Evolutionary conservation across 768 basidiomycete genomes (phyloP).

Genomic region (Asterophora lycoperdoides): DNA sequence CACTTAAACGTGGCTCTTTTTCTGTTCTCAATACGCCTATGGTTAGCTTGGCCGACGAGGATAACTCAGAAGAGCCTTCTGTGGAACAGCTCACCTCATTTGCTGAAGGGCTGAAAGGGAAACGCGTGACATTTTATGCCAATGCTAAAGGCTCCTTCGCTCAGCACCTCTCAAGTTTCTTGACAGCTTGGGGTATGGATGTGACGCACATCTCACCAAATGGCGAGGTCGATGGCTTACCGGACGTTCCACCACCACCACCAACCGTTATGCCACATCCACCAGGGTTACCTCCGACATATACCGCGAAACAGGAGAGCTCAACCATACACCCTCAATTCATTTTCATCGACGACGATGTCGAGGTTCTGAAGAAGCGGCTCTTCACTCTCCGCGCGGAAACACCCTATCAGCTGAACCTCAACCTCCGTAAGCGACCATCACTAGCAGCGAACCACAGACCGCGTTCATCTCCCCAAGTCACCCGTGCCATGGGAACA

Average conservation of each 20-base stretch:
- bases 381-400: slow-evolving; percentile 65
- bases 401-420: slow-evolving; percentile 38
- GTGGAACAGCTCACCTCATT: slow-evolving; percentile 76
- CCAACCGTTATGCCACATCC: slow-evolving; percentile 5
- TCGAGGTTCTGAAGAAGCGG: slow-evolving; percentile 71
- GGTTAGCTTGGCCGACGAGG: slow-evolving; percentile 44
- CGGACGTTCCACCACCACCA: slow-evolving; percentile 16
- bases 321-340: slow-evolving; percentile 44
- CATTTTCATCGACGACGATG: slow-evolving; percentile 91
- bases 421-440: slow-evolving; percentile 56
- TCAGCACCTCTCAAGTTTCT: slow-evolving; percentile 86
- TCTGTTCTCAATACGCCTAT: slow-evolving; percentile 36
- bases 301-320: slow-evolving; percentile 5
- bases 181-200: slow-evolving; percentile 95
- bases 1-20: slow-evolving; percentile 56
- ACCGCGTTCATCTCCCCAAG: slow-evolving; percentile 76
- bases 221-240: slow-evolving; percentile 41
- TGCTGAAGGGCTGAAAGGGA: slow-evolving; percentile 77
- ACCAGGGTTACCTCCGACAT: slow-evolving; percentile 4
- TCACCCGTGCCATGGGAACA: slow-evolving; percentile 52
- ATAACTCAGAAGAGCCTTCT: slow-evolving; percentile 66
- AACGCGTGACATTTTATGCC: slow-evolving; percentile 80
- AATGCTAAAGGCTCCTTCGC: slow-evolving; percentile 87
- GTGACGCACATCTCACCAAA: slow-evolving; percentile 74
- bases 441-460: slow-evolving; percentile 64